Base-by-base conservation (phyloP, 305 asterid genomes). In the Fraxinus nigra region DNA sequence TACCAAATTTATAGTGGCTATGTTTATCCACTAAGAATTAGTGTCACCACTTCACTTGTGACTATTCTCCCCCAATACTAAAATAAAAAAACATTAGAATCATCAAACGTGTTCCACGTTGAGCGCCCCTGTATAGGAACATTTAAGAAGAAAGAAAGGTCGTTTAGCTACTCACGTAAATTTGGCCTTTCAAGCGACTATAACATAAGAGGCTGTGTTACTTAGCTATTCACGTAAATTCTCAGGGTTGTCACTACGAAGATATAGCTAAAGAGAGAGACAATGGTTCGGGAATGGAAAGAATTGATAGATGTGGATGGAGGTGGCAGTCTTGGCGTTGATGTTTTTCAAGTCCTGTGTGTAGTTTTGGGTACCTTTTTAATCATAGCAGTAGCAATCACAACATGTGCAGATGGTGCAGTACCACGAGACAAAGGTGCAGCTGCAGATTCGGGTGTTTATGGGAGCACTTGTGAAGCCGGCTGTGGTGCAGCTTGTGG, bases 401-500 rank as follows among this genome's bases (percentile, higher is more conserved):
- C 83, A 11, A 72, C 83, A n/a, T 85, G 88, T 75, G 80, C 84
- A 26, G 88, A 72, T 9, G 84, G 88, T 34, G 83, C 83, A 10
- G 82, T 40, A 72, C 79, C 81, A 24, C 80, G 72, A 77, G 72
- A 69, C 56, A 82, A 85, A 75, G 33, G 54, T 51, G 80, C 77
- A 32, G 81, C 67, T 2, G 74, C 76, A 72, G 88, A 82, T 5
- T 79, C 85, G 16, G 76, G 54, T 72, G 77, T 40, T 35, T 76
- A 76, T 72, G 87, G 43, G 11, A 11, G 51, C 18, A 72, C 72
- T 5, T 82, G 88, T 14, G 84, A 43, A 37, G 80, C 86, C 13
- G 82, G 65, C 4, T 85, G 88, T 82, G 88, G 78, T 33, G 88
- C 78, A 8, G 86, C 75, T 20, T 85, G 86, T 75, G 88, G 86